phyloP scores from a whole-genome alignment of 2,329 filamentous ascomycete genomes.

The Verticillium dahliae region DNA sequence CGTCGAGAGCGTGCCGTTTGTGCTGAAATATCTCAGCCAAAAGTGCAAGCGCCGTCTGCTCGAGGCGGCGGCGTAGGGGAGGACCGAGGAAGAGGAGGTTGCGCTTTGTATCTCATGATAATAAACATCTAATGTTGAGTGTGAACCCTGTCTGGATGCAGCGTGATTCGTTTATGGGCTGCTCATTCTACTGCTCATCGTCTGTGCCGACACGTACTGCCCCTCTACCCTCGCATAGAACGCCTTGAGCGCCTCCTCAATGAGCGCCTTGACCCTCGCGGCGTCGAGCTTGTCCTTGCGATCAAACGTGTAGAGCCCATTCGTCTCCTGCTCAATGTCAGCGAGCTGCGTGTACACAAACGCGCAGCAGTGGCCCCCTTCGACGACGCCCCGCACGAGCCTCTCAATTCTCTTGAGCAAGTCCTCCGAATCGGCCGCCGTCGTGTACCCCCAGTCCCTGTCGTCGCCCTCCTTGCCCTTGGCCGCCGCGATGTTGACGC shows the following conservation, averaged over 20 bases:
- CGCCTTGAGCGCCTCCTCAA: slow-evolving; percentile 41
- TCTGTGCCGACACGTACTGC: neutral
- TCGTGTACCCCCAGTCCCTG: slow-evolving; percentile 63
- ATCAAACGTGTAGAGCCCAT: slow-evolving; percentile 59
- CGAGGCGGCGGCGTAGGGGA: neutral
- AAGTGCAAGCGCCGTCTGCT: neutral
- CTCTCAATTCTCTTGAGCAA: slow-evolving; percentile 51
- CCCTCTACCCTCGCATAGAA: slow-evolving; percentile 31
- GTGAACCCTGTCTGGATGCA: no score
- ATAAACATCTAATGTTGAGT: neutral
- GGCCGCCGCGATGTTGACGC: slow-evolving; percentile 55
- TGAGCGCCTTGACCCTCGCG: slow-evolving; percentile 47
- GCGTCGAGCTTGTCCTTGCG: slow-evolving; percentile 55
- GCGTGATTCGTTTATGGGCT: no score
- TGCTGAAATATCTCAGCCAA: slow-evolving; percentile 3
- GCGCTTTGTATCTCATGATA: no score
- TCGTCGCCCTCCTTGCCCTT: slow-evolving; percentile 30
- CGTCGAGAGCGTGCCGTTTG: slow-evolving; percentile 12
- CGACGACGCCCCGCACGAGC: slow-evolving; percentile 50
- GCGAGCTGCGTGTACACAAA: slow-evolving; percentile 62
- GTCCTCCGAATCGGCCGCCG: slow-evolving; percentile 53
- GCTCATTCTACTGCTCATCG: no score
- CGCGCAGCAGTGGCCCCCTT: slow-evolving; percentile 50
- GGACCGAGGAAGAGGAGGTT: neutral
- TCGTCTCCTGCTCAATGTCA: slow-evolving; percentile 63